phyloP scores from a whole-genome alignment of 805 yeast species.

The Sugiyamaella mastotermitis region DNA sequence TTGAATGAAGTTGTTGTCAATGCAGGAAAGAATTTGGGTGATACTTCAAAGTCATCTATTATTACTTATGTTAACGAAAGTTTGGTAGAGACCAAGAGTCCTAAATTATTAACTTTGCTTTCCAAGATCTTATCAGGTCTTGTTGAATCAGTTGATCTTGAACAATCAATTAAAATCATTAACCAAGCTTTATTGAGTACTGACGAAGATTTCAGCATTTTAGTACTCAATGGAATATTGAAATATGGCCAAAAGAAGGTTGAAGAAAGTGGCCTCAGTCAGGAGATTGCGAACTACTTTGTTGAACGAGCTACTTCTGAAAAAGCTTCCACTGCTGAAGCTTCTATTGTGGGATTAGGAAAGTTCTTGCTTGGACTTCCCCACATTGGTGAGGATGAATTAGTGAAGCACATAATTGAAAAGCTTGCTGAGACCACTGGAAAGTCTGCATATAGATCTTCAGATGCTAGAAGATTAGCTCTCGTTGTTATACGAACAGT shows the following conservation, averaged over 20 bases:
- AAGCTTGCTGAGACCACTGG: constrained; percentile 44
- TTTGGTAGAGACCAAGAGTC: constrained; percentile 1
- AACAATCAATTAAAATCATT: constrained; percentile 23
- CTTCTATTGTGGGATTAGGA: constrained; percentile 74
- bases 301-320: constrained; percentile 38
- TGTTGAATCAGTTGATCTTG: constrained; percentile 48
- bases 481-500: constrained; percentile 71
- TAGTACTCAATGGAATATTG: constrained; percentile 74
- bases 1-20: constrained; percentile 72
- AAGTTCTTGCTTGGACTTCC: constrained; percentile 58
- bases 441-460: constrained; percentile 54
- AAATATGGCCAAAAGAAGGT: constrained; percentile 68
- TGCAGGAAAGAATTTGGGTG: constrained; percentile 75
- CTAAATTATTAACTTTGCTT: constrained; percentile 39
- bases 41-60: constrained; percentile 60
- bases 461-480: constrained; percentile 74
- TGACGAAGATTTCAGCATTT: constrained; percentile 36
- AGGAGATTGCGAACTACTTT: constrained; percentile 46
- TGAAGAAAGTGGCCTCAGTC: constrained; percentile 44
- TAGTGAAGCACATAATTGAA: constrained; percentile 21
- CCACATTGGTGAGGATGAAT: constrained; percentile 25
- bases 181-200: constrained; percentile 17
- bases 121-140: constrained; percentile 76
- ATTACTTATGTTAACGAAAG: constrained; percentile 63
- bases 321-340: constrained; percentile 57